Evolutionary conservation across 2,329 filamentous ascomycete genomes (phyloP), one percentile per base, ranked within the genome.

Genomic region (Fusarium coicis): DNA sequence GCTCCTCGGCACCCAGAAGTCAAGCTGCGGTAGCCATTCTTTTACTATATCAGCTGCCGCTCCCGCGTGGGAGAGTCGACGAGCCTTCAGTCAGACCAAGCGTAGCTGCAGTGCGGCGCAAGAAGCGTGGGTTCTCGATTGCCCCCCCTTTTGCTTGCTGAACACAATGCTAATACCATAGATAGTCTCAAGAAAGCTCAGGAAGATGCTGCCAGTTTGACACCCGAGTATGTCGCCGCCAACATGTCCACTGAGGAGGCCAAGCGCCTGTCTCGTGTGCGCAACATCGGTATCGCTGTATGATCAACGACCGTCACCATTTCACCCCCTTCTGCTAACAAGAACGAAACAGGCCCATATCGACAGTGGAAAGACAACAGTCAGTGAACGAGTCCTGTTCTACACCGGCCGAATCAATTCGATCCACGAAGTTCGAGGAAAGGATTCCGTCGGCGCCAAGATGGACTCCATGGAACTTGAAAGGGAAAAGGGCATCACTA

Each of bases 381-480:
- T 91, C 71, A 98, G 95, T 63, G 96, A 99, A 85, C 93, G 96
- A 82, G 95, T 99, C 49, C 92, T 99, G 64, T 99, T 95, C 89
- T 99, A 99, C 84, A 98, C 96, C 62, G 96, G 96, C 74, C 93
- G 96, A 81, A 98, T 98, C 85, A 97, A 97, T 81, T 89, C 94
- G 37, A 98, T 99, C 79, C 96, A 99, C 86, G 96, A 99, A 85
- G 96, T 99, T 47, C 91, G 96, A 79, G 95, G 95, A 67, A 95
- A 96, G 80, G 96, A 99, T 88, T 90, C 93, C 40, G 95, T 98
- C 44, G 96, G 96, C 74, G 96, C 96, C 69, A 99, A 99, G 87
- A 99, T 99, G 96, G 96, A 99, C 86, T 98, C 95, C 32, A 99
- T 99, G 96, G 96, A 99, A 78, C 87, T 99, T 76, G 96, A 99